phyloP scores from a whole-genome alignment of 495 filamentous ascomycete species.

The Aspergillus incahuasiensis region DNA sequence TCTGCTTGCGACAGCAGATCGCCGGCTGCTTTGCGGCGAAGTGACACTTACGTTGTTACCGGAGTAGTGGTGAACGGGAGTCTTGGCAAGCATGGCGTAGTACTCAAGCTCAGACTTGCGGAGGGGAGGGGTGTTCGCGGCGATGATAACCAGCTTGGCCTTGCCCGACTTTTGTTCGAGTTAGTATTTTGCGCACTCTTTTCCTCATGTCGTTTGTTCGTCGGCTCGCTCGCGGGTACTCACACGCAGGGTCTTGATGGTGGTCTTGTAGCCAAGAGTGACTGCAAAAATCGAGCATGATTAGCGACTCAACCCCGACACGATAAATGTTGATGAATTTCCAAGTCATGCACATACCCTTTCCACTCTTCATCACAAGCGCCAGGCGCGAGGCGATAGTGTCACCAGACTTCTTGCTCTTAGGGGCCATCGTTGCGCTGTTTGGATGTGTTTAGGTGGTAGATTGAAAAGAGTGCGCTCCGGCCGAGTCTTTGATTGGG shows the following conservation, averaged over 20 bases:
- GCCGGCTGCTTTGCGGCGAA: not conserved
- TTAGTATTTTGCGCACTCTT: slow-evolving; percentile 5
- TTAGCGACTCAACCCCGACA: not conserved
- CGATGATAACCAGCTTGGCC: slow-evolving; percentile 69
- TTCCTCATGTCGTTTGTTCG: not conserved
- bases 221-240: slow-evolving; percentile 28
- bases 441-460: slow-evolving; percentile 21
- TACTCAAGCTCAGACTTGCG: slow-evolving; percentile 92
- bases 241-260: slow-evolving; percentile 84
- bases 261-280: slow-evolving; percentile 90
- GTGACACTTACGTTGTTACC: slow-evolving; percentile 88
- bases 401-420: slow-evolving; percentile 92
- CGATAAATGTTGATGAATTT: not conserved
- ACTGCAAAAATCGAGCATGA: slow-evolving; percentile 37
- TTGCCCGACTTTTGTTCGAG: slow-evolving; percentile 33
- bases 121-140: slow-evolving; percentile 93
- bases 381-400: slow-evolving; percentile 84
- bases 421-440: slow-evolving; percentile 75
- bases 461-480: slow-evolving; percentile 32
- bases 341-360: slow-evolving; percentile 48
- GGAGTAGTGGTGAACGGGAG: slow-evolving; percentile 89
- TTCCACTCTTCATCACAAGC: slow-evolving; percentile 95
- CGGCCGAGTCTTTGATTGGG: slow-evolving; percentile 28
- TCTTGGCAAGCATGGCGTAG: slow-evolving; percentile 91
- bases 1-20: not conserved